A percentile compares a stretch with the other conserved stretches of the same genome.
Conservation (phyloP, 169 alveolate species). For the Babesia caballi region DNA sequence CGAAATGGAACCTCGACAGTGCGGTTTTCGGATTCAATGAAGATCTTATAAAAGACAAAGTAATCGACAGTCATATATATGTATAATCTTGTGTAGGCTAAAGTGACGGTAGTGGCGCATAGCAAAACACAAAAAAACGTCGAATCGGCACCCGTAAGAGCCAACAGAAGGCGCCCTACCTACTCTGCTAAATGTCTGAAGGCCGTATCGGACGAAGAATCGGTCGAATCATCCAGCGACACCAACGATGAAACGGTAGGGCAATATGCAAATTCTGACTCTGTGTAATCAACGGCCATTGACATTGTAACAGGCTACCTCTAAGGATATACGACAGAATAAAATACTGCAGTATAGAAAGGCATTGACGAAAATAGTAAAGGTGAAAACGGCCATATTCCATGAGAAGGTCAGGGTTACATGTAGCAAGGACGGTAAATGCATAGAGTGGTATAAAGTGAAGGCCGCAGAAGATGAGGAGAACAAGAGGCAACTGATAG, state of each 20-base stretch:
- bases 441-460: slow-evolving; percentile 70
- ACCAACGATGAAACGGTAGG: slow-evolving; percentile 40
- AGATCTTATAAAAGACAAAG: slow-evolving; percentile 27
- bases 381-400: slow-evolving; percentile 70
- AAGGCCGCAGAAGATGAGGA: slow-evolving; percentile 66
- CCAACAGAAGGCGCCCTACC: slow-evolving; percentile 56
- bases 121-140: not conserved
- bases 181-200: slow-evolving; percentile 49
- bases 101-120: not conserved
- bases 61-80: not conserved
- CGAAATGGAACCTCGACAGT: slow-evolving; percentile 51
- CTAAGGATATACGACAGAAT: slow-evolving; percentile 67
- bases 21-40: slow-evolving; percentile 49
- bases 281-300: not conserved
- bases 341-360: slow-evolving; percentile 65
- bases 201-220: slow-evolving; percentile 30
- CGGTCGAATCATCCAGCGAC: slow-evolving; percentile 36
- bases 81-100: not conserved
- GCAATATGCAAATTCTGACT: not conserved
- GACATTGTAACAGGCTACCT: slow-evolving; percentile 41
- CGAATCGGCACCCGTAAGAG: slow-evolving; percentile 19
- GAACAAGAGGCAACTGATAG: slow-evolving; percentile 62
- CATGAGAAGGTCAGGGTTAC: slow-evolving; percentile 73
- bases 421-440: slow-evolving; percentile 72
- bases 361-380: slow-evolving; percentile 66